Evolutionary conservation across 2,329 filamentous ascomycete genomes (phyloP).

Genomic region (Fusarium tupiense): DNA sequence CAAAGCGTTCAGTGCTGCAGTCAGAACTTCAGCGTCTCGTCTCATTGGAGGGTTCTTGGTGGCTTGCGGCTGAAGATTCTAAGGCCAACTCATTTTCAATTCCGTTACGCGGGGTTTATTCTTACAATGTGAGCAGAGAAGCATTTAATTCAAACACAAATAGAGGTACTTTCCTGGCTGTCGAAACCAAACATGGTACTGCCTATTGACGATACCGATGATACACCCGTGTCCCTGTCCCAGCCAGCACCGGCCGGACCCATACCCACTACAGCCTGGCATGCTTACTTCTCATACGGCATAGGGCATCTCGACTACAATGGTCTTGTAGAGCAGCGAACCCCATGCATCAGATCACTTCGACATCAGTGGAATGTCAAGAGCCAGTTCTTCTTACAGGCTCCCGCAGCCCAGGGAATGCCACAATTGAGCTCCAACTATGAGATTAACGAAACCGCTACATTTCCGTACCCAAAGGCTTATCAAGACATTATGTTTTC

Average conservation of each 20-base stretch:
- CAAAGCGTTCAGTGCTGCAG: neutral
- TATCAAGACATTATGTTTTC: neutral
- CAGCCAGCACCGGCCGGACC: neutral
- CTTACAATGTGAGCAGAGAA: neutral
- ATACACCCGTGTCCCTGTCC: neutral
- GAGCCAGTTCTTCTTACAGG: neutral
- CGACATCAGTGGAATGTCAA: neutral
- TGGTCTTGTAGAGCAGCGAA: neutral
- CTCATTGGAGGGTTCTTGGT: neutral
- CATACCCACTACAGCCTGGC: neutral
- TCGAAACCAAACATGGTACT: neutral
- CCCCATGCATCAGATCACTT: neutral
- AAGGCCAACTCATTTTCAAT: neutral
- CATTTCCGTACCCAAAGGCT: neutral
- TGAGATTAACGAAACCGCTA: neutral
- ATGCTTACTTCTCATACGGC: neutral
- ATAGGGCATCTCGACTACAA: neutral
- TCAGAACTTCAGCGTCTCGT: neutral
- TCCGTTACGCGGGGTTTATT: neutral
- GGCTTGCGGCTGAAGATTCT: neutral
- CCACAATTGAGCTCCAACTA: neutral
- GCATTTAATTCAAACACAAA: too few relatives aligned
- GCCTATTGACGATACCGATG: neutral
- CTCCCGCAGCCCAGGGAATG: neutral
- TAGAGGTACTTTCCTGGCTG: neutral